A percentile compares a stretch with the other conserved stretches of the same genome.
Evolutionary conservation across 192 early-diverging fungal species (phyloP).

Genomic region (Backusella luteola): DNA sequence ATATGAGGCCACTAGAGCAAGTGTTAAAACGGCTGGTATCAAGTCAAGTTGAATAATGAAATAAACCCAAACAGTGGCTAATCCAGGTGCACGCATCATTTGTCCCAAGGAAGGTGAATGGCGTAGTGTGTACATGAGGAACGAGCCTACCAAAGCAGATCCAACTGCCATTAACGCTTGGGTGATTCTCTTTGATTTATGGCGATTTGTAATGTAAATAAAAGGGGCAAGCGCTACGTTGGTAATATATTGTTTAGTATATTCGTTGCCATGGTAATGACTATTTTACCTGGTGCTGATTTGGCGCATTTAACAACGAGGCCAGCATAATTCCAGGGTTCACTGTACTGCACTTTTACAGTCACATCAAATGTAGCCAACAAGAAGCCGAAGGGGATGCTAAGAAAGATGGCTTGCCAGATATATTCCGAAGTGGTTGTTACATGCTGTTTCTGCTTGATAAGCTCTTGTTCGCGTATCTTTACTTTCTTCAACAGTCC

Average conservation of each 20-base stretch:
- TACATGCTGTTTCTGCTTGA: not conserved
- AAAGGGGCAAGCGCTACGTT: slow-evolving; percentile 51
- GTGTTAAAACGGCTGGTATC: slow-evolving; percentile 42
- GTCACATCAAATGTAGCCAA: slow-evolving; percentile 39
- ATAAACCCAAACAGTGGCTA: slow-evolving; percentile 71
- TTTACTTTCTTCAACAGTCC: slow-evolving; percentile 35
- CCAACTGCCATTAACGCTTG: slow-evolving; percentile 50
- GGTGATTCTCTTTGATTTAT: slow-evolving; percentile 43
- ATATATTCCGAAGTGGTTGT: slow-evolving; percentile 25
- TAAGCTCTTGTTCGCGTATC: slow-evolving; percentile 16
- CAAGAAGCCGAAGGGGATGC: slow-evolving; percentile 34
- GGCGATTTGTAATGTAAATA: slow-evolving; percentile 59
- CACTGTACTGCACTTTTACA: slow-evolving; percentile 35
- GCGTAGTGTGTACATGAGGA: slow-evolving; percentile 61
- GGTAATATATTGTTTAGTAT: not conserved
- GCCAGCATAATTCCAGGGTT: slow-evolving; percentile 27
- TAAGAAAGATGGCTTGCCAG: slow-evolving; percentile 34
- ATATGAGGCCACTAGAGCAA: slow-evolving; percentile 41
- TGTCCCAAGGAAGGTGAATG: slow-evolving; percentile 67
- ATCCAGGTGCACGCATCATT: slow-evolving; percentile 68
- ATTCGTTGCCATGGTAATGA: too few relatives aligned
- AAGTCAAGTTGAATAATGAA: slow-evolving; percentile 51
- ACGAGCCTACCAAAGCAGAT: slow-evolving; percentile 53
- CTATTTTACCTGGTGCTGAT: slow-evolving; percentile 30
- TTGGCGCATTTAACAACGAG: slow-evolving; percentile 13